Evolutionary conservation across 805 yeast genomes (phyloP), one percentile per base, ranked within the genome.

Genomic region (Candida quercuum): DNA sequence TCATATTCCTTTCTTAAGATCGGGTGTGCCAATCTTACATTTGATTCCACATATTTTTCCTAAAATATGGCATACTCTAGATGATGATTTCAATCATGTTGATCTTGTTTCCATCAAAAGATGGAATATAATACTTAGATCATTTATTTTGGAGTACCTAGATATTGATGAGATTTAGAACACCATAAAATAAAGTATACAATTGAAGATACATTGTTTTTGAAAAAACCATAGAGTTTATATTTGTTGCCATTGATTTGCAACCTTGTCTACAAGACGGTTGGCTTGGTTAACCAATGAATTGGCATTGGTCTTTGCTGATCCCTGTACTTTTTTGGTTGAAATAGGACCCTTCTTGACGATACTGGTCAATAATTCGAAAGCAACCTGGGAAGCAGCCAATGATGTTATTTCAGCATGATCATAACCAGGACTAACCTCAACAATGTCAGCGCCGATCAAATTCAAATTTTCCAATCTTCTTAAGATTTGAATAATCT

Each of bases 361-460:
- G 86, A 85, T 84, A 41, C 76, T 74, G 12, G 93, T 81, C 37
- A 84, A 57, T 28, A 85, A 50, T 56, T 85, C 94, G 59, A 62
- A 83, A 1, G 78, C 84, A 23, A 78, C 72, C 57, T 80, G 86
- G 0, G 87, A 81, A 4, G 81, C 86, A 45, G 81, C 81, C 11
- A 82, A 68, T 15, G 82, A 69, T 1, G 87, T 81, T 26, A 78
- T 66, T 49, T 80, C 86, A 1, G 81, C 78, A 40, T 66, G 68
- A 54, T 81, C 87, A 52, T 62, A 81, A 11, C 76, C 71, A 6
- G 86, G 86, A 23, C 78, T 68, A 11, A 80, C 86, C 56, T 84
- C 91, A 3, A 84, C 91, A 22, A 83, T 69, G 50, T 83, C 93
- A 12, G 82, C 86, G 17, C 91, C 91, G 4, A 83, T 78, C 29